A percentile compares a stretch with the other conserved stretches of the same genome.
Evolutionary conservation across 768 basidiomycete genomes (phyloP).

Genomic region (Mycena albidolilacea): DNA sequence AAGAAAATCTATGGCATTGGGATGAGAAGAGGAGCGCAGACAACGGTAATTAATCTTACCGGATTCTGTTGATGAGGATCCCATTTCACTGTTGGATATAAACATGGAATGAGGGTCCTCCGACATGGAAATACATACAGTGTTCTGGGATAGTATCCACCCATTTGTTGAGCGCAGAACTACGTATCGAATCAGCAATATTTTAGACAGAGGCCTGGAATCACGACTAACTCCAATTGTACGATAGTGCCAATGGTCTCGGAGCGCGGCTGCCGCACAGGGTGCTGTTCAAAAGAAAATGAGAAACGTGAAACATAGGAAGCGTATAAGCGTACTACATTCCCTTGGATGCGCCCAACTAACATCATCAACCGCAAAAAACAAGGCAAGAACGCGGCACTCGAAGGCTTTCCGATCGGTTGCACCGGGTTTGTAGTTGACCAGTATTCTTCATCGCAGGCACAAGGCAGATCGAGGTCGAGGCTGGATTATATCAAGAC

Average conservation of each 20-base stretch:
- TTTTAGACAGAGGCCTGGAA: background rate
- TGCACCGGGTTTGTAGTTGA: background rate
- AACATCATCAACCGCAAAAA: conserved; percentile 23
- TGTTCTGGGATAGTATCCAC: conserved; percentile 24
- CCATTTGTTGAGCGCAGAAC: conserved; percentile 35
- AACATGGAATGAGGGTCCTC: background rate
- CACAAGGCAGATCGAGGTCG: conserved; percentile 76
- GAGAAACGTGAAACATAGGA: background rate
- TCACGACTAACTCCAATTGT: conserved; percentile 22
- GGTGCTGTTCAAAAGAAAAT: conserved; percentile 20
- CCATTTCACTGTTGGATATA: conserved; percentile 27
- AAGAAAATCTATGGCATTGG: conserved; percentile 22
- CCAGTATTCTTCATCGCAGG: conserved; percentile 51
- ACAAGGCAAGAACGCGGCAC: background rate
- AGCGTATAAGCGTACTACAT: conserved; percentile 3
- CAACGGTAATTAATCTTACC: background rate
- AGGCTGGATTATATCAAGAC: conserved; percentile 56
- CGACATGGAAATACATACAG: background rate
- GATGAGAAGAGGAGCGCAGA: background rate
- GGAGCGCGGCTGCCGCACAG: background rate
- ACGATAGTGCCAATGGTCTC: background rate
- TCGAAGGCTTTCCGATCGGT: conserved; percentile 7
- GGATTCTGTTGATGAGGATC: conserved; percentile 31
- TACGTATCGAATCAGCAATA: background rate
- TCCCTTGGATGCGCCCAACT: conserved; percentile 22